A percentile compares a stretch with the other conserved stretches of the same genome.
Evolutionary conservation across 129 eudicot genomes (phyloP).

Genomic region (Pulicaria dysenterica): DNA sequence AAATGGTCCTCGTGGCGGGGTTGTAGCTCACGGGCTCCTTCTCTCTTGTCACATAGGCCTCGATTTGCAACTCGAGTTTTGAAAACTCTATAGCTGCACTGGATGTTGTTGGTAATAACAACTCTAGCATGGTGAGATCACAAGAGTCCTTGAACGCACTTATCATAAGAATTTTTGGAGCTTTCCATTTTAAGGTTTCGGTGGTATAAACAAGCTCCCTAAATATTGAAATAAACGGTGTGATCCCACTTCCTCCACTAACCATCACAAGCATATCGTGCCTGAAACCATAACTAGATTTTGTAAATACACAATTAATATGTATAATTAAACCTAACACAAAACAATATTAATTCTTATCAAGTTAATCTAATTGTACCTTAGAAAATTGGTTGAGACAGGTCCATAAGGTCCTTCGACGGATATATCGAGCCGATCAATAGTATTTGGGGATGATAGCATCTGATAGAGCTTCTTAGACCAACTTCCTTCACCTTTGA

Average conservation of each 20-base stretch:
- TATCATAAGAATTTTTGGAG: constrained; percentile 59
- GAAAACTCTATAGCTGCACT: constrained; percentile 41
- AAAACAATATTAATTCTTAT: neutral
- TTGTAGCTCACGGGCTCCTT: constrained; percentile 28
- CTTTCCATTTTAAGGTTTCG: constrained; percentile 43
- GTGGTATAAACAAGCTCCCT: constrained; percentile 53
- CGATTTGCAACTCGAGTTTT: constrained; percentile 58
- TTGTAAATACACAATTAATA: neutral
- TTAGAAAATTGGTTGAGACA: constrained; percentile 61
- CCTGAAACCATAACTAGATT: constrained; percentile 39
- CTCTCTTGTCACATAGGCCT: constrained; percentile 82
- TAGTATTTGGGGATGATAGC: constrained; percentile 55
- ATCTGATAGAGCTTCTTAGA: constrained; percentile 58
- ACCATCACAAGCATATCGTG: constrained; percentile 79
- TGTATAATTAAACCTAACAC: neutral
- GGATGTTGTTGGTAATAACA: constrained; percentile 63
- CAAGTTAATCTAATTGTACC: constrained; percentile 38
- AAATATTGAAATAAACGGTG: constrained; percentile 85
- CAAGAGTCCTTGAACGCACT: constrained; percentile 63
- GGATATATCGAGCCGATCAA: constrained; percentile 55
- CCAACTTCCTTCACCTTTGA: constrained; percentile 90
- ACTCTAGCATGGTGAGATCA: constrained; percentile 74
- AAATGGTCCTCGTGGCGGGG: constrained; percentile 28
- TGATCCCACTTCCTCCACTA: constrained; percentile 96
- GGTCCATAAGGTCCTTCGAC: constrained; percentile 97